Percentiles rank a stretch among this genome's conserved stretches.
phyloP scores from a whole-genome alignment of 306 rosid genomes.

The Hippophae rhamnoides region DNA sequence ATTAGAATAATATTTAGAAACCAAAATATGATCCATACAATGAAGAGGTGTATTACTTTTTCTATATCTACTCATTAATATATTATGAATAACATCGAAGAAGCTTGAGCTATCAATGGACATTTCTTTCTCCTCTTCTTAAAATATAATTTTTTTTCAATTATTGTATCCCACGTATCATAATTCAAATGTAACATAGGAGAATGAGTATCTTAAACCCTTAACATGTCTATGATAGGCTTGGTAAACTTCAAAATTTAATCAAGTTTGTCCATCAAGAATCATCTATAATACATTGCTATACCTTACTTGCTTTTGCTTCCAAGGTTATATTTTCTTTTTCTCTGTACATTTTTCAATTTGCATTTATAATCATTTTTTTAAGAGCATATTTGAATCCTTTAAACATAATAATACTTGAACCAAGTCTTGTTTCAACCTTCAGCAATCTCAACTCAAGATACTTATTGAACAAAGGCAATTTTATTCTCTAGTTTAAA shows the following conservation, averaged over 20 bases:
- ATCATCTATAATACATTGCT: background rate
- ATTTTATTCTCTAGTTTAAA: background rate
- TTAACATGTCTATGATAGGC: background rate
- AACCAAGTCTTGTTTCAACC: background rate
- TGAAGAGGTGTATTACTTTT: background rate
- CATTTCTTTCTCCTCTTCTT: background rate
- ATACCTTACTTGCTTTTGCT: background rate
- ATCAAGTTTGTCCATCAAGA: background rate
- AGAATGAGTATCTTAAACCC: background rate
- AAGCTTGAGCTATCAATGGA: background rate
- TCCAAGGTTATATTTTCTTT: background rate
- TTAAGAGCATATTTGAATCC: background rate
- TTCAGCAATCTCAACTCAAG: background rate
- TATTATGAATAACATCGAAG: background rate
- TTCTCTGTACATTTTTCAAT: background rate
- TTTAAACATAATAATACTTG: background rate
- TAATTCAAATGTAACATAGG: background rate
- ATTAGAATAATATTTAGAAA: no score
- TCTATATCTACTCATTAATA: background rate
- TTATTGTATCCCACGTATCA: background rate
- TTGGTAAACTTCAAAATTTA: background rate
- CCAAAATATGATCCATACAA: background rate
- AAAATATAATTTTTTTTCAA: background rate
- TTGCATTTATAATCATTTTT: background rate
- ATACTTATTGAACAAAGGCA: background rate